phyloP scores from a whole-genome alignment of 108 stramenopile genomes.

The Nitzschia putrida region DNA sequence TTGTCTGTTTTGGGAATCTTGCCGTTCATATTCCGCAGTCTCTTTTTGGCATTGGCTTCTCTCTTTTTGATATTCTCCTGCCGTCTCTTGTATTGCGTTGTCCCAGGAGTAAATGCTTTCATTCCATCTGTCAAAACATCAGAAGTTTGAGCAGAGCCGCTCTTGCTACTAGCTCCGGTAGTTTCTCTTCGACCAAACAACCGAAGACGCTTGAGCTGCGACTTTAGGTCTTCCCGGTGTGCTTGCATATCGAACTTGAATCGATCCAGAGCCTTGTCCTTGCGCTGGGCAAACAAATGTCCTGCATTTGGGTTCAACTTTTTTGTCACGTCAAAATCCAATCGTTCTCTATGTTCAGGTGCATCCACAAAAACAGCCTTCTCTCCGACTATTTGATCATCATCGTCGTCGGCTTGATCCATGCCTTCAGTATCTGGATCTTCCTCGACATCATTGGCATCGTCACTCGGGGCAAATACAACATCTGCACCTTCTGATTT shows the following conservation, averaged over 20 bases:
- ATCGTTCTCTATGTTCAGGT: not conserved
- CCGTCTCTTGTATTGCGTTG: constrained; percentile 28
- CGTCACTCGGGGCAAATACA: constrained; percentile 9
- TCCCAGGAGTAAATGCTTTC: constrained; percentile 39
- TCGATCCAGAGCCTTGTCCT: constrained; percentile 23
- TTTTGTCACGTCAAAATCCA: constrained; percentile 3
- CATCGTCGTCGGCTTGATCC: not conserved
- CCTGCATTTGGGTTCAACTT: constrained; percentile 1
- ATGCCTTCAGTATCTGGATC: constrained; percentile 3
- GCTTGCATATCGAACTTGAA: constrained; percentile 7
- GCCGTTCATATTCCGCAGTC: constrained; percentile 5
- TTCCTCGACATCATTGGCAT: constrained; percentile 6
- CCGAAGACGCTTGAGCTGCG: constrained; percentile 7
- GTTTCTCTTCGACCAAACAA: not conserved
- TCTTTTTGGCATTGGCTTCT: constrained; percentile 21
- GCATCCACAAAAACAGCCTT: not conserved
- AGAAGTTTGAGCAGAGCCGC: not conserved
- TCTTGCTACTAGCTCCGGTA: not conserved
- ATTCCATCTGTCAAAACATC: constrained; percentile 36
- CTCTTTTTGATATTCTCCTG: constrained; percentile 13
- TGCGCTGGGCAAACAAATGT: constrained; percentile 16
- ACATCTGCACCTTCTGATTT: constrained; percentile 6
- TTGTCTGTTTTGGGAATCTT: not conserved
- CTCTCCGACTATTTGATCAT: not conserved
- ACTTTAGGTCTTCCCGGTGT: not conserved